Percentiles rank a stretch among this genome's conserved stretches.
These are phyloP conservation scores for slime mould (Dictyostelium discoideum) DNA, from an alignment of 78 protist species.

Conservation along the genomic window DNA sequence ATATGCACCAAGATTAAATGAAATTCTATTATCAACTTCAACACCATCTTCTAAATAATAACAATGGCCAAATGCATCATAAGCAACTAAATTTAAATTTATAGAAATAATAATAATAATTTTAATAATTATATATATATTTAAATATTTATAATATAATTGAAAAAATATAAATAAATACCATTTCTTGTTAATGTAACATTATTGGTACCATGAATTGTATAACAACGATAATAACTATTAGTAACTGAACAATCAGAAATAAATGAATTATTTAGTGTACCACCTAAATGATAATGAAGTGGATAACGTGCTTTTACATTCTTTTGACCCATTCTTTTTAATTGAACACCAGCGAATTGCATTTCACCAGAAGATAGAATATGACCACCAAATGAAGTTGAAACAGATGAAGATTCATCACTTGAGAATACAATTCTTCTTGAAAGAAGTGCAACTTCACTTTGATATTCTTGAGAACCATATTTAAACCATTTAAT, in stretches of 20 bases:
- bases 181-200: slow-evolving; percentile 32
- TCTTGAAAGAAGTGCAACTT: slow-evolving; percentile 80
- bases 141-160: too few species aligned
- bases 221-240: slow-evolving; percentile 51
- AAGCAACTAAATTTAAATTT: slow-evolving; percentile 26
- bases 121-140: too few species aligned
- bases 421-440: slow-evolving; percentile 55
- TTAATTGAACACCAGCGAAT: slow-evolving; percentile 66
- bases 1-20: slow-evolving; percentile 77
- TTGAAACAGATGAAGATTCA: background rate
- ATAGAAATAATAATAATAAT: too few species aligned
- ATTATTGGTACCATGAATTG: slow-evolving; percentile 85
- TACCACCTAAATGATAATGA: slow-evolving; percentile 75
- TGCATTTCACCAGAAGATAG: slow-evolving; percentile 45
- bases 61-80: slow-evolving; percentile 84
- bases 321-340: slow-evolving; percentile 87
- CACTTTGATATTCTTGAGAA: slow-evolving; percentile 84
- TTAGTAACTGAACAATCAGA: slow-evolving; percentile 48
- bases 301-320: slow-evolving; percentile 83
- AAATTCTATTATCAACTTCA: slow-evolving; percentile 76
- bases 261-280: background rate
- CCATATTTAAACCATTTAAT: slow-evolving; percentile 63
- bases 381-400: slow-evolving; percentile 66
- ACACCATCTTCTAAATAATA: slow-evolving; percentile 86
- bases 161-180: background rate